Base-by-base conservation (phyloP, 2,329 filamentous ascomycete species). In the Botrytis sinoallii region DNA sequence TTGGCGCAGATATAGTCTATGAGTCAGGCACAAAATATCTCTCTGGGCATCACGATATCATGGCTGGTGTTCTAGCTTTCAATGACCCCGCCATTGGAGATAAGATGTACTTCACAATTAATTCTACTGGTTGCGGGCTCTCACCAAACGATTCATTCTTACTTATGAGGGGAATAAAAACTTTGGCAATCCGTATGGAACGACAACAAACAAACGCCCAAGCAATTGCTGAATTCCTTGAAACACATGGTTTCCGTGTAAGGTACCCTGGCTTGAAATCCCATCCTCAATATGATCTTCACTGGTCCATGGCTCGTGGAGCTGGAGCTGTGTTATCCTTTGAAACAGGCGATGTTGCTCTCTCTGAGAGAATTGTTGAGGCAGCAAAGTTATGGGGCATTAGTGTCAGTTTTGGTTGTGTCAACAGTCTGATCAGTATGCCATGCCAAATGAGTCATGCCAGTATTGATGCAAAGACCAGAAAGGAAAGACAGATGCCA, bases 381-480 rank as follows among this genome's bases (percentile, higher is more conserved):
- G 93, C 93, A 44, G 93, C 96, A 3, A 90, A 93, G 77, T 86
- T 99, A 46, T 99, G 94, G 91, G 94, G 93, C 48, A 99, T 99
- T 79, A 97, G 93, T 77, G 96, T 99, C 74, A 97, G 94, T 81
- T 99, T 99, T 82, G 96, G 96, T 66, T 98, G 96, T 82, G 96
- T 99, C 77, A 99, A 99, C 85, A 97, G 93, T 82, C 85, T 99
- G 82, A 99, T 99, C 83, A 98, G 95, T 85, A 98, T 99, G 95
- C 95, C 96, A 14, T 99, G 96, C 85, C 94, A 95, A 80, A 99
- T 99, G 97, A 98, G 95, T 84, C 96, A 99, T 84, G 96, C 96
- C 57, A 97, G 94, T 81, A 99, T 99, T 80, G 96, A 98, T 81
- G 93, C 94, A 74, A 97, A 97, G 85, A 98, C 95, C 70, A 88